Conservation (phyloP, 352 stramenopile species). For the Phytophthora aleatoria region DNA sequence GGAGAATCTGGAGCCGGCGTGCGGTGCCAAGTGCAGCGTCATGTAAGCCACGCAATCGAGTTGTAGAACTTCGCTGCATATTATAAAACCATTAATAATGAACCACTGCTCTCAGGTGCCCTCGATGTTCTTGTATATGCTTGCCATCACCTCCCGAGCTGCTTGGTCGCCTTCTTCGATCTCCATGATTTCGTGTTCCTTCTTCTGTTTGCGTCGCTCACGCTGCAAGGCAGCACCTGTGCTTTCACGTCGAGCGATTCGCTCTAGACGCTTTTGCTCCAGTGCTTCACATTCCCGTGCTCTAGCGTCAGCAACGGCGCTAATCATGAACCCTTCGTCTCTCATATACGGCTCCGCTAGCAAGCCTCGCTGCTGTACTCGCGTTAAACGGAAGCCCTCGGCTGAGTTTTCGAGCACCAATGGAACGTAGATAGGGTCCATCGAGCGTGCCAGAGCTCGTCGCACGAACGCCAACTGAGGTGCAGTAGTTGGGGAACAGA, state of each 20-base stretch:
- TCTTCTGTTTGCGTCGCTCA: constrained; percentile 28
- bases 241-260: constrained; percentile 53
- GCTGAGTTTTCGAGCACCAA: constrained; percentile 57
- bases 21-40: constrained; percentile 55
- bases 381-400: constrained; percentile 39
- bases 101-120: constrained; percentile 8
- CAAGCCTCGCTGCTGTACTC: constrained; percentile 61
- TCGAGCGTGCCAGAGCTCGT: constrained; percentile 46
- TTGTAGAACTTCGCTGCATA: constrained; percentile 19
- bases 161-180: constrained; percentile 30
- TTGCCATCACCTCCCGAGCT: constrained; percentile 9
- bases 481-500: constrained; percentile 56
- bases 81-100: constrained; percentile 13
- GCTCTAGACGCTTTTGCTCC: constrained; percentile 41
- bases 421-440: constrained; percentile 67
- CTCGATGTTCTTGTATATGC: constrained; percentile 16
- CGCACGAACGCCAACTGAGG: constrained; percentile 54
- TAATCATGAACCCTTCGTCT: constrained; percentile 71
- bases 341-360: constrained; percentile 46
- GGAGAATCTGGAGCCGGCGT: constrained; percentile 46
- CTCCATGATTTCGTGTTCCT: constrained; percentile 27
- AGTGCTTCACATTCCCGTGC: constrained; percentile 29
- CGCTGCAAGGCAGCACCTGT: constrained; percentile 38
- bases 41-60: constrained; percentile 43
- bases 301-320: constrained; percentile 30